Evolutionary conservation across 805 yeast genomes (phyloP), one percentile per base, ranked within the genome.

Genomic region (Wickerhamiella vanderwaltii): DNA sequence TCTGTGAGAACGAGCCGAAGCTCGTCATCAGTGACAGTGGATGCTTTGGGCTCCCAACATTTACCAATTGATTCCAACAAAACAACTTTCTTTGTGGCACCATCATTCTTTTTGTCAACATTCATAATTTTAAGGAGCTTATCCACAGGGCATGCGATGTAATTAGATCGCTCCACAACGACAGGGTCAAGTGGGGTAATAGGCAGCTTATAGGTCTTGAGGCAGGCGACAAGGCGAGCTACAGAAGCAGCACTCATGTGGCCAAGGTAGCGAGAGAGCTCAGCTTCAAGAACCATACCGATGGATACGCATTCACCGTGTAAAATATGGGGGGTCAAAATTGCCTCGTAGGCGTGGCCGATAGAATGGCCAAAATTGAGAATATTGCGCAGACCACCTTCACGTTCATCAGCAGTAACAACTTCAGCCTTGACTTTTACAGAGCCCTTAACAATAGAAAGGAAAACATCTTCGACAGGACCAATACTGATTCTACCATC

Each of bases 221-320:
- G 70, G 55, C 93, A 81, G 54, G 85, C 83, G 22, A 83, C 64
- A 43, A 91, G 66, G 55, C 98, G 73, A 2, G 96, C 87, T 18
- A 91, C 97, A 2, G 94, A 95, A 2, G 85, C 88, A 3, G 97
- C 91, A 1, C 93, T 74, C 49, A 91, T 66, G 41, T 84, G 73
- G 18, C 96, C 96, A 54, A 83, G 67, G 60, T 84, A 85, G 56
- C 98, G 75, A n/a, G 95, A 72, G 49, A 91, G 69, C 62, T 91
- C 98, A 4, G 97, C 97, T 62, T 91, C 98, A 54, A 77, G 72
- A 25, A 91, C 78, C 72, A 86, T 81, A 49, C 98, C 98, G 46
- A 91, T 72, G n/a, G 97, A 72, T n/a, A 91, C 98, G 71, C 98
- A 91, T 63, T 91, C 98, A 46, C 98, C 98, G 56, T 91, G 98